Conservation (phyloP, 257 asterid species). For the Anisodus acutangulus region DNA sequence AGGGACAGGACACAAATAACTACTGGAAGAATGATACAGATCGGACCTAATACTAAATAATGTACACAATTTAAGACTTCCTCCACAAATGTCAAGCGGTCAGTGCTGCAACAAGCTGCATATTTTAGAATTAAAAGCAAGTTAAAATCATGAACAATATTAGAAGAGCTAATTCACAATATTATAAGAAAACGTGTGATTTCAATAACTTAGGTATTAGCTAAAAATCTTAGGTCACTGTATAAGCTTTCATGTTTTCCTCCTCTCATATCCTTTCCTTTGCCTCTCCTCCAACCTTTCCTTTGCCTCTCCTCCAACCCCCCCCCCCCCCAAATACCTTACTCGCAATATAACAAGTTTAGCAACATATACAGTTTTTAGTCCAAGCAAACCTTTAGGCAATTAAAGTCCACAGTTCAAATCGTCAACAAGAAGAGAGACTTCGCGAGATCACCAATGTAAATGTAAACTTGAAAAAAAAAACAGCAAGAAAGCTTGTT, state of each 20-base stretch:
- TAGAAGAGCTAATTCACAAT: neutral
- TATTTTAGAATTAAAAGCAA: neutral
- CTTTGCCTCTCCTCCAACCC: neutral
- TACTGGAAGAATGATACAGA: constrained; percentile 10
- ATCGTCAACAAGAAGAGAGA: neutral
- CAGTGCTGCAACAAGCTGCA: constrained; percentile 22
- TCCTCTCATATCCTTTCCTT: neutral
- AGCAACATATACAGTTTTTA: neutral
- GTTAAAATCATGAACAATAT: neutral
- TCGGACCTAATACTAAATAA: constrained; percentile 10
- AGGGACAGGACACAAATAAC: neutral
- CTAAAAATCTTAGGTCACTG: neutral
- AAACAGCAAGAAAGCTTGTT: neutral
- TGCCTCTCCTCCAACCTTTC: neutral
- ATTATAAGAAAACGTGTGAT: neutral
- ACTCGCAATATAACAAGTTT: neutral
- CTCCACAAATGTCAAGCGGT: constrained; percentile 22
- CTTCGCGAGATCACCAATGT: neutral
- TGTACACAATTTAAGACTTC: neutral
- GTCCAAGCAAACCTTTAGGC: neutral
- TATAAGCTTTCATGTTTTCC: neutral
- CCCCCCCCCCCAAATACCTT: neutral
- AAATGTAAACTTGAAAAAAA: neutral
- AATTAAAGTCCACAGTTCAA: neutral
- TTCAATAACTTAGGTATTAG: neutral